Conservation (phyloP, 2,329 filamentous ascomycete genomes). For the Epichloe gansuensis region DNA sequence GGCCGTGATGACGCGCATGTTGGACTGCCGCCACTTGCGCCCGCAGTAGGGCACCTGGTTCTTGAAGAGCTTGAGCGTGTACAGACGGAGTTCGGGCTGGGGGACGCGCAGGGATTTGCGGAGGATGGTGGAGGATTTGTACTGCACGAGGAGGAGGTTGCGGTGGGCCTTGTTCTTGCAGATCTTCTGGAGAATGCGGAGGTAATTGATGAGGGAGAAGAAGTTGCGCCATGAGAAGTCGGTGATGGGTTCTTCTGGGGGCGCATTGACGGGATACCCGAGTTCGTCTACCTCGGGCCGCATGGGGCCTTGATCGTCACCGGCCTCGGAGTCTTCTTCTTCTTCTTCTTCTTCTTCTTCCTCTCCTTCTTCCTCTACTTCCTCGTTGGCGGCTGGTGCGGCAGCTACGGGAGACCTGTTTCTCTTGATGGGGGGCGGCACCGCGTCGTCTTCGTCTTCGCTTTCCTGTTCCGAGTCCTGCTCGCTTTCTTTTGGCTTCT, state of each 20-base stretch:
- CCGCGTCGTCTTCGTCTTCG: constrained; percentile 72
- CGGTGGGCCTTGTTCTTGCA: constrained; percentile 93
- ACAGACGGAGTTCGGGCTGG: constrained; percentile 74
- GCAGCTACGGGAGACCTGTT: constrained; percentile 31
- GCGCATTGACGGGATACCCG: constrained; percentile 60
- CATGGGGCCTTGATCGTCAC: constrained; percentile 21
- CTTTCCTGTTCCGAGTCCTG: constrained; percentile 33
- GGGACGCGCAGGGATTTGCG: constrained; percentile 86
- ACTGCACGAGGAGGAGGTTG: constrained; percentile 84
- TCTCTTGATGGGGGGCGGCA: constrained; percentile 73
- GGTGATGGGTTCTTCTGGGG: constrained; percentile 67
- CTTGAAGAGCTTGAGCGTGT: constrained; percentile 97
- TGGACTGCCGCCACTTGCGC: constrained; percentile 92
- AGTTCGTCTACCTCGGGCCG: constrained; percentile 70
- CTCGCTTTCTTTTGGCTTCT: constrained; percentile 20
- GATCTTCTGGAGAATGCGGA: constrained; percentile 94
- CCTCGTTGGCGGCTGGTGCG: constrained; percentile 13
- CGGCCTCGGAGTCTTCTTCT: constrained; percentile 15
- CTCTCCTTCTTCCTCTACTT: constrained; percentile 8
- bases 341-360: constrained; percentile 11
- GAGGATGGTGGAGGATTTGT: constrained; percentile 86
- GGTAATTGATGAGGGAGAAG: constrained; percentile 87
- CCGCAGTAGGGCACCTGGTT: constrained; percentile 97
- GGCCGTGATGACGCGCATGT: constrained; percentile 97
- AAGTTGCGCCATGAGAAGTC: constrained; percentile 90